Base-by-base conservation (phyloP, 1,284 basidiomycete genomes). In the Farysia itapuensis region DNA sequence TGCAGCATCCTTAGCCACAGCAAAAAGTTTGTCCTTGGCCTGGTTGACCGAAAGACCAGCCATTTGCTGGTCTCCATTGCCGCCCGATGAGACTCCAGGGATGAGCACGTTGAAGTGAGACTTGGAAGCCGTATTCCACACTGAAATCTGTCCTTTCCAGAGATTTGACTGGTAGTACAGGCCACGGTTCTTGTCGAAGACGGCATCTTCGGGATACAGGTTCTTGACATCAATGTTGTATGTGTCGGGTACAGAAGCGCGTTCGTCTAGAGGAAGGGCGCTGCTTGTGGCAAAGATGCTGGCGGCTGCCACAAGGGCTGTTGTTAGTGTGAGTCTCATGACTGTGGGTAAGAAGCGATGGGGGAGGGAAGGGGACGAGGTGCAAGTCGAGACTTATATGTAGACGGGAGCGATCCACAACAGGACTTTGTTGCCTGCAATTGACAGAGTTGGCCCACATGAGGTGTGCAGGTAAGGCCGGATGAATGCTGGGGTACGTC, bases 81-180 rank as follows among this genome's bases (percentile, higher is more conserved):
- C 70, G 26, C 31, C 23, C 11, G 60, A 66, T 0, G 68, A 66
- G 8, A 65, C 58, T 14, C 64, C 67, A 13, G 67, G 64, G 40
- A 73, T 67, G 35, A 41, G 32, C 16, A 74, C 42, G 39, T 72
- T 70, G 39, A 63, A 71, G 46, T 70, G 57, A 24, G 43, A 39
- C 20, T 39, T 33, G 39, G 41, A 40, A 21, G 40, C 44, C 13
- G 43, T 35, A 41, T 66, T 53, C 44, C 44, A 67, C 3, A 69
- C 67, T 0, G 59, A 59, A 13, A 74, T 49, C 14, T 42, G 45
- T 5, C 71, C 71, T 41, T 69, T 67, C 63, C 64, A 74, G 13
- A 73, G 50, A 46, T 73, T 74, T 20, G 69, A 72, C 42, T 71
- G 72, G 60, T 71, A 73, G 48, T 58, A 72, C 8, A 70, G 25